Percentiles rank a stretch among this genome's conserved stretches.
phyloP scores from a whole-genome alignment of 164 flowering plant species.

The Aristolochia fimbriata region DNA sequence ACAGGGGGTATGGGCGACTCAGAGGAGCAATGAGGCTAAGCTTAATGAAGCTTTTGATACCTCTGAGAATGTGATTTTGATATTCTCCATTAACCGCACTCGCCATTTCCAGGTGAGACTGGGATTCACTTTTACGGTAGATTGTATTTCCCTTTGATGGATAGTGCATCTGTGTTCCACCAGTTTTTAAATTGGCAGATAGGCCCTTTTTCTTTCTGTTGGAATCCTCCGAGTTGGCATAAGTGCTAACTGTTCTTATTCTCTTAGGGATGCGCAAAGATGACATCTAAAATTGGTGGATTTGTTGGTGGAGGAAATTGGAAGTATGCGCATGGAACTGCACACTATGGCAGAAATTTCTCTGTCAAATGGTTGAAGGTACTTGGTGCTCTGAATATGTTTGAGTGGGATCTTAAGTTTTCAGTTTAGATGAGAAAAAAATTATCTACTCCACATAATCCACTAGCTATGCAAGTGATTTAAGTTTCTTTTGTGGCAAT shows the following conservation, averaged over 20 bases:
- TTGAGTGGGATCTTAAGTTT: too few relatives aligned
- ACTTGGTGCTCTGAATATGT: too few relatives aligned
- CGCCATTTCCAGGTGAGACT: conserved; percentile 84
- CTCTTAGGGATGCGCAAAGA: conserved; percentile 94
- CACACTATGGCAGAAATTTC: conserved; percentile 97
- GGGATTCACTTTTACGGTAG: neutral
- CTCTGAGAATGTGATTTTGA: conserved; percentile 87
- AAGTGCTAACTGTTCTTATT: conserved; percentile 3
- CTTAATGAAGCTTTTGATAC: conserved; percentile 97
- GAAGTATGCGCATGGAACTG: conserved; percentile 98
- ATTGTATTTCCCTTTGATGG: too few relatives aligned
- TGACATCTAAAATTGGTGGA: conserved; percentile 97
- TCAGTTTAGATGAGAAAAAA: too few relatives aligned
- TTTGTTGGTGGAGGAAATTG: conserved; percentile 89
- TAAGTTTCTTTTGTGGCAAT: neutral
- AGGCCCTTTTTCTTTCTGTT: neutral
- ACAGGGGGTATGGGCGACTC: conserved; percentile 99
- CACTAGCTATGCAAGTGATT: neutral
- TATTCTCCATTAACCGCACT: conserved; percentile 96
- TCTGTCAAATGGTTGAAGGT: conserved; percentile 96
- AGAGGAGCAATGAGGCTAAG: conserved; percentile 97
- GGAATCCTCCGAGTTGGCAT: neutral
- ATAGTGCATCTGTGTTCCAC: too few relatives aligned
- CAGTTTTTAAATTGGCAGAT: too few relatives aligned
- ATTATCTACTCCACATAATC: neutral